Percentiles rank a stretch among this genome's conserved stretches.
phyloP scores from a whole-genome alignment of 176 grass and related monocot genomes.

The Melocanna baccifera region DNA sequence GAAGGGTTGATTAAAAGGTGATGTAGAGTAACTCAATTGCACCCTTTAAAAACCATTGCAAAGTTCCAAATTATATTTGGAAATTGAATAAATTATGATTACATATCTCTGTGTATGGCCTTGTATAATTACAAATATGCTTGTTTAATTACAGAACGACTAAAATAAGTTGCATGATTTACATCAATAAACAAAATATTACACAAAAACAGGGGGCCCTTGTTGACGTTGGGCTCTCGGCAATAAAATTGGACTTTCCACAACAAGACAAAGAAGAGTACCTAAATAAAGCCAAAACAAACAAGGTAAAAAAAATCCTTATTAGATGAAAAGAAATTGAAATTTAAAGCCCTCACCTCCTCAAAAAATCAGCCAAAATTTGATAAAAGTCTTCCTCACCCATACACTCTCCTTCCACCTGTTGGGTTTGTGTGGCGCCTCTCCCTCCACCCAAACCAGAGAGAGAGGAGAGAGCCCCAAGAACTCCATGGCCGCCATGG shows the following conservation, averaged over 20 bases:
- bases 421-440: conserved; percentile 28
- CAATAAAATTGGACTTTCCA: neutral
- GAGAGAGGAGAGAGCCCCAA: neutral
- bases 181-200: too few relatives aligned
- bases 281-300: neutral
- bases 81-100: too few relatives aligned
- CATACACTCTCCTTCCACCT: neutral
- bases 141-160: too few relatives aligned
- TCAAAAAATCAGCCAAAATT: neutral
- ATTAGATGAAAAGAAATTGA: neutral
- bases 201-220: too few relatives aligned
- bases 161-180: too few relatives aligned
- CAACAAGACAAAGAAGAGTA: neutral
- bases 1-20: too few relatives aligned
- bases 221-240: too few relatives aligned
- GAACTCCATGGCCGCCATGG: conserved; percentile 51
- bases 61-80: too few relatives aligned
- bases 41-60: too few relatives aligned
- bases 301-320: neutral
- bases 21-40: too few relatives aligned
- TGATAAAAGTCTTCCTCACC: neutral
- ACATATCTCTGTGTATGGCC: too few relatives aligned
- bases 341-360: neutral
- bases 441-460: conserved; percentile 28
- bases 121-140: too few relatives aligned